phyloP scores from a whole-genome alignment of 169 alveolate genomes.

The Cytauxzoon felis region DNA sequence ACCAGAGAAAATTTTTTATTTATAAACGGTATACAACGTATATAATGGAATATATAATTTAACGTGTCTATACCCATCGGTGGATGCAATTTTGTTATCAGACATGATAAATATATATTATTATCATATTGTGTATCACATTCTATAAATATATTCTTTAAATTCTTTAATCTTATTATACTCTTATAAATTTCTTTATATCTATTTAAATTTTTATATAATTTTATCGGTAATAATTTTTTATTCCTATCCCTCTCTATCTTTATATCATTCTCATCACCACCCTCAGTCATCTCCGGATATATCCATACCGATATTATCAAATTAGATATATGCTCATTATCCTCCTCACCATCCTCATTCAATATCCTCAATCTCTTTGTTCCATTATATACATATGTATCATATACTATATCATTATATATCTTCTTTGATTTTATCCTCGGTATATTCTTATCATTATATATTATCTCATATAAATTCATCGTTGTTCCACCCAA shows the following conservation, averaged over 20 bases:
- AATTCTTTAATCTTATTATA: background rate
- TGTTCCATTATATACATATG: slow-evolving; percentile 44
- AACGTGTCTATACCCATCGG: slow-evolving; percentile 49
- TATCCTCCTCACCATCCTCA: slow-evolving; percentile 30
- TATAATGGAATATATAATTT: slow-evolving; percentile 45
- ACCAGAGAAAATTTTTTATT: slow-evolving; percentile 1
- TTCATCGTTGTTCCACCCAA: slow-evolving; percentile 59
- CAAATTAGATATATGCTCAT: slow-evolving; percentile 31
- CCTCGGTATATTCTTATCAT: slow-evolving; percentile 53
- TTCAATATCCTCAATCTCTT: slow-evolving; percentile 17
- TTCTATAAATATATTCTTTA: slow-evolving; percentile 8
- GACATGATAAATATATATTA: slow-evolving; percentile 32
- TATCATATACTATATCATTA: slow-evolving; percentile 42
- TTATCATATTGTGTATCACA: slow-evolving; percentile 36
- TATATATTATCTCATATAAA: slow-evolving; percentile 66
- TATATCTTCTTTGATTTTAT: slow-evolving; percentile 22
- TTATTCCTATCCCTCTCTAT: background rate
- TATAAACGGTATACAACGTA: slow-evolving; percentile 52
- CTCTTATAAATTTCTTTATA: too few species aligned
- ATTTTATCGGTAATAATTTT: slow-evolving; percentile 3
- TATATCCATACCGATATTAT: slow-evolving; percentile 53
- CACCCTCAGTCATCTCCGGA: slow-evolving; percentile 6
- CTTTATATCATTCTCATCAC: background rate
- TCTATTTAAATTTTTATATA: too few species aligned
- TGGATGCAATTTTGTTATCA: slow-evolving; percentile 53